phyloP scores from a whole-genome alignment of 192 early-diverging fungal genomes.

The Chytriomyces sp. region DNA sequence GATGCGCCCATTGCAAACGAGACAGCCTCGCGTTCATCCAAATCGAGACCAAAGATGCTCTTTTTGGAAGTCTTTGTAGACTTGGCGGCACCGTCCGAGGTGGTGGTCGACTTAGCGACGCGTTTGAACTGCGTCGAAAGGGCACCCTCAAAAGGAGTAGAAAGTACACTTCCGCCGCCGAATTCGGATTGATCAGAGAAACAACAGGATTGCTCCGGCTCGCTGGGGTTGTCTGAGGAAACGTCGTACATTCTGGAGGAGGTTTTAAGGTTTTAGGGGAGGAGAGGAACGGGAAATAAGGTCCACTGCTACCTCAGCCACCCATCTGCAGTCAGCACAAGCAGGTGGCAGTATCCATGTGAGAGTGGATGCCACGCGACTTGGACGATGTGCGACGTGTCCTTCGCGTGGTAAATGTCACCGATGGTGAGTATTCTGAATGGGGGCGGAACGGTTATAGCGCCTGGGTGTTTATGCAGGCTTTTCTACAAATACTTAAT shows the following conservation, averaged over 20 bases:
- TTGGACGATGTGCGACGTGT: conserved; percentile 16
- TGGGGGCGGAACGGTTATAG: background rate
- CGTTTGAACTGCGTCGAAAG: too few species aligned
- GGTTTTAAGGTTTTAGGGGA: background rate
- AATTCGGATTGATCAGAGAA: conserved; percentile 24
- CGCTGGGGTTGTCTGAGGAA: conserved; percentile 15
- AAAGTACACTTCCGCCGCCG: too few species aligned
- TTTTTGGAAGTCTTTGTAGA: background rate
- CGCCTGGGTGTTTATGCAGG: background rate
- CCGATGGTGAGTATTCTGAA: conserved; percentile 15
- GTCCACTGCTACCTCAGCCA: conserved; percentile 1
- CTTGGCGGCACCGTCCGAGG: too few species aligned
- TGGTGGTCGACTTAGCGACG: too few species aligned
- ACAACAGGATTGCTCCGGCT: conserved; percentile 23
- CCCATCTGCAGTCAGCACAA: conserved; percentile 30
- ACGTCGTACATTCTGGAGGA: conserved; percentile 32
- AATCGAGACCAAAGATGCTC: conserved; percentile 10
- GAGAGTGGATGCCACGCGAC: conserved; percentile 30
- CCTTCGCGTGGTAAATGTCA: conserved; percentile 19
- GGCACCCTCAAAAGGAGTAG: too few species aligned
- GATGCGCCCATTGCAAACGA: conserved; percentile 8
- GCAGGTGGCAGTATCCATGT: conserved; percentile 1
- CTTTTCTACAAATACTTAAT: background rate
- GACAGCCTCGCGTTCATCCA: conserved; percentile 27
- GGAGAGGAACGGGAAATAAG: background rate